Percentiles rank a stretch among this genome's conserved stretches.
These are phyloP conservation scores for Exophiala spinifera DNA, from an alignment of 2,329 filamentous ascomycete genomes.

Conservation along the genomic window DNA sequence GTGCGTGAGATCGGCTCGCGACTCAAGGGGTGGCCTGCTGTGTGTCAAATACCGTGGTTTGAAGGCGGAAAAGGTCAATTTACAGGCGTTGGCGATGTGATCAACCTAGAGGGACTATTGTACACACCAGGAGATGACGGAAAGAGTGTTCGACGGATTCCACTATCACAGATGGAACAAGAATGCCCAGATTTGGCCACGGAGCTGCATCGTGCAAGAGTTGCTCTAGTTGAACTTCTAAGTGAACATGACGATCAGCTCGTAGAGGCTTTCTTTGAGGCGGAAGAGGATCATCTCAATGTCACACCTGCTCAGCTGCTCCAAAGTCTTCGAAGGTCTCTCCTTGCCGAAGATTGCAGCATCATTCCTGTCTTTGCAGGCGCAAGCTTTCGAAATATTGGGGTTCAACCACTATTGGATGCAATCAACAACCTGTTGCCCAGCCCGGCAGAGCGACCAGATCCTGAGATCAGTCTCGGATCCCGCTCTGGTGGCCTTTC, in stretches of 20 bases:
- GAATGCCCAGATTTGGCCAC: conserved; percentile 52
- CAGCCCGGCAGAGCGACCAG: conserved; percentile 73
- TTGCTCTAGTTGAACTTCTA: conserved; percentile 74
- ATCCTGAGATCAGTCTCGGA: conserved; percentile 71
- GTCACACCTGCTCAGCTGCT: conserved; percentile 67
- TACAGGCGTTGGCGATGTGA: conserved; percentile 78
- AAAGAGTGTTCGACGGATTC: conserved; percentile 57
- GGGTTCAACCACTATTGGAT: conserved; percentile 86
- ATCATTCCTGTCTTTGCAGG: conserved; percentile 86
- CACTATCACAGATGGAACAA: conserved; percentile 52
- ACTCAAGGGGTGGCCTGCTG: conserved; percentile 78
- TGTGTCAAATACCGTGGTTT: conserved; percentile 97
- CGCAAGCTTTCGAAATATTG: conserved; percentile 89
- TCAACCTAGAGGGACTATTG: conserved; percentile 69
- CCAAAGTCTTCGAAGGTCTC: conserved; percentile 68
- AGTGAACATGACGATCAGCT: conserved; percentile 86
- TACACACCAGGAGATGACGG: conserved; percentile 69
- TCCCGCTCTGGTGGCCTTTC: conserved; percentile 54
- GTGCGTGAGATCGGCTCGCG: conserved; percentile 80
- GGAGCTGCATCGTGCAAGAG: conserved; percentile 73
- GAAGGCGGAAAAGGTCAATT: conserved; percentile 69
- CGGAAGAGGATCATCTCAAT: conserved; percentile 67
- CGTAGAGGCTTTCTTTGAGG: conserved; percentile 78
- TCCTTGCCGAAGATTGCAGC: conserved; percentile 65
- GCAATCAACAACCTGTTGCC: conserved; percentile 85